Evolutionary conservation across 768 basidiomycete genomes (phyloP), one percentile per base, ranked within the genome.

Genomic region (Suillus weaverae): DNA sequence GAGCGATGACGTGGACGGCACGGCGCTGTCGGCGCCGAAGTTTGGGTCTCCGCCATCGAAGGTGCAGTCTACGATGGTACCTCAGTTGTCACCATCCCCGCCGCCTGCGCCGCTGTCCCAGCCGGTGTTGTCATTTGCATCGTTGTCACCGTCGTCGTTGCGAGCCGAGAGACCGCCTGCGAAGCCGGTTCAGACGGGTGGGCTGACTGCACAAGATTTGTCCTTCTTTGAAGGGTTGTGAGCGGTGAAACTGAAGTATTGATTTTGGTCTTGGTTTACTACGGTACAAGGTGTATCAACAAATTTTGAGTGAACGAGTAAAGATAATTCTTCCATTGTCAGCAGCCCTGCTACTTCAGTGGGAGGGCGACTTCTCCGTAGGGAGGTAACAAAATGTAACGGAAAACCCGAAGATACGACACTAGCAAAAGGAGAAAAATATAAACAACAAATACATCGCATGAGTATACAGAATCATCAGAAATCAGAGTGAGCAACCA

Each of bases 201-300:
- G 89, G 5, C 74, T 94, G 59, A 90, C 89, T 4, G 92, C 91
- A 3, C 90, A 92, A 76, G 94, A 94, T 81, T 74, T 94, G 60
- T 92, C 89, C 20, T 95, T 95, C 75, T 95, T 95, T 73, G 93
- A 95, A 76, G 89, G 91, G 41, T 70, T 90, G 38, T 91, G 74
- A 74, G 16, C 38, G 38, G 60, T 55, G 53, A 32, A n/a, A 54
- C 11, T 32, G 61, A 54, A 64, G 41, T 48, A 64, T 38, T 10
- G 2, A 2, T 26, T 3, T 35, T 20, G 43, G 4, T 22, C 7
- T 39, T 48, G 20, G 3, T 36, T 22, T 26, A 39, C 39, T 22
- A 38, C 38, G 36, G n/a, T 30, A 2, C 38, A 41, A 26, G 6
- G 26, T 30, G 18, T 59, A 59, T 20, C 30, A 22, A 59, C 26